These are phyloP conservation scores for Sphagnum tenellum DNA, from an alignment of 225 moss, liverwort and hornwort species.

Conservation along the genomic window DNA sequence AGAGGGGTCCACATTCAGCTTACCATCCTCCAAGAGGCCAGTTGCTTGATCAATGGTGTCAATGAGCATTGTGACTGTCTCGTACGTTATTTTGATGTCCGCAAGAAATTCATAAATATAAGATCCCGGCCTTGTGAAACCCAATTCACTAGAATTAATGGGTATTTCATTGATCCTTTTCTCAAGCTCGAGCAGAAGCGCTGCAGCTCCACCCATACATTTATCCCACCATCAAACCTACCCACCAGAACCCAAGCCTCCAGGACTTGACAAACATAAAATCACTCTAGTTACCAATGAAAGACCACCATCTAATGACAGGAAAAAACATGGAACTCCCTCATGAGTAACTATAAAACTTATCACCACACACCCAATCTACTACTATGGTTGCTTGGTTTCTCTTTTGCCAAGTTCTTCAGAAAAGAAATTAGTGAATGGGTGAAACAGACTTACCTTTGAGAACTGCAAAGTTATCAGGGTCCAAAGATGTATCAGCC, in stretches of 20 bases:
- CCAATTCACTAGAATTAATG: constrained; percentile 62
- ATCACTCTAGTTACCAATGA: too few relatives aligned
- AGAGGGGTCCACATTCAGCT: constrained; percentile 2
- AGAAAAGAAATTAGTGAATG: too few relatives aligned
- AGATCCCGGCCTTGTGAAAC: constrained; percentile 84
- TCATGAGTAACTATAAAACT: too few relatives aligned
- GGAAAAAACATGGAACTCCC: too few relatives aligned
- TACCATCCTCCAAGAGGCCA: constrained; percentile 85
- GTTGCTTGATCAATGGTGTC: constrained; percentile 94
- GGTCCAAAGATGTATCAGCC: constrained; percentile 81
- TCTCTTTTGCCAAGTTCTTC: too few relatives aligned
- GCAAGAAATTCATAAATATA: constrained; percentile 93
- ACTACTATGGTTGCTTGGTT: too few relatives aligned
- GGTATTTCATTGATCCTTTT: constrained; percentile 77
- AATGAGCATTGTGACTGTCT: constrained; percentile 87
- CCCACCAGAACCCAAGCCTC: neutral
- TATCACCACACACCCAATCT: too few relatives aligned
- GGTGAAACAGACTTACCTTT: constrained; percentile 44
- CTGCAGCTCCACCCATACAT: constrained; percentile 26
- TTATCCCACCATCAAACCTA: neutral
- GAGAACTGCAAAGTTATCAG: constrained; percentile 94
- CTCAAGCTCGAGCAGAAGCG: constrained; percentile 89
- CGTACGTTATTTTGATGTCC: constrained; percentile 85
- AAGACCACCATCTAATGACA: too few relatives aligned
- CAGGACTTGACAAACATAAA: too few relatives aligned